Conservation (phyloP, 2,329 filamentous ascomycete genomes). For the Leptodontidium sp. region DNA sequence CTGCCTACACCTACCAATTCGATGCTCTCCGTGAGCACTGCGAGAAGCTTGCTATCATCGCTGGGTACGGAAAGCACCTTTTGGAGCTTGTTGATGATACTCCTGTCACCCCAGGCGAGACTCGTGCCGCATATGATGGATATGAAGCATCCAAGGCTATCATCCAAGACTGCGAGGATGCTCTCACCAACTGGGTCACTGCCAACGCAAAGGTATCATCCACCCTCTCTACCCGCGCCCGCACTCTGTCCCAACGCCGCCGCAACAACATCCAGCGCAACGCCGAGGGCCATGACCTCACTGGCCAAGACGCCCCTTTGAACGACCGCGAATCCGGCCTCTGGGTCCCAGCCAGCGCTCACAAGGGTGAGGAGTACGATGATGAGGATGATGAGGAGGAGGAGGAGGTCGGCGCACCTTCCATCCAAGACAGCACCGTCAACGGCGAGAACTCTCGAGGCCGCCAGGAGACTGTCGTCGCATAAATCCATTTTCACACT, state of each 20-base stretch:
- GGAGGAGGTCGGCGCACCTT: conserved; percentile 59
- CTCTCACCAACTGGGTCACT: conserved; percentile 95
- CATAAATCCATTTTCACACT: conserved; percentile 31
- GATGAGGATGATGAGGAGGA: conserved; percentile 73
- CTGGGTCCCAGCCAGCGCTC: conserved; percentile 79
- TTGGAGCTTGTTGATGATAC: conserved; percentile 96
- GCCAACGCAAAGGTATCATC: conserved; percentile 88
- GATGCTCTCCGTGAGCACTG: conserved; percentile 96
- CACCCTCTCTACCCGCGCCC: conserved; percentile 86
- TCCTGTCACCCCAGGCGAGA: conserved; percentile 96
- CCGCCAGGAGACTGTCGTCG: conserved; percentile 56
- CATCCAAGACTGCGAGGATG: conserved; percentile 98
- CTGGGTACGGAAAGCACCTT: conserved; percentile 97
- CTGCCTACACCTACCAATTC: conserved; percentile 97
- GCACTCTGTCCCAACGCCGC: conserved; percentile 86
- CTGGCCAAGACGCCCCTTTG: conserved; percentile 80
- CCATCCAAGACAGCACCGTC: conserved; percentile 60
- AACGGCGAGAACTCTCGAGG: conserved; percentile 63
- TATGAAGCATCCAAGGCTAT: conserved; percentile 99
- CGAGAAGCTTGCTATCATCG: conserved; percentile 98
- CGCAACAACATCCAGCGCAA: conserved; percentile 74
- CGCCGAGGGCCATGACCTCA: conserved; percentile 80
- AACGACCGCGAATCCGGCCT: conserved; percentile 79
- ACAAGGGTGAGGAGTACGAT: conserved; percentile 64
- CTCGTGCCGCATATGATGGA: conserved; percentile 92